Conservation (phyloP, 495 filamentous ascomycete species). For the Lichenothelia convexa region DNA sequence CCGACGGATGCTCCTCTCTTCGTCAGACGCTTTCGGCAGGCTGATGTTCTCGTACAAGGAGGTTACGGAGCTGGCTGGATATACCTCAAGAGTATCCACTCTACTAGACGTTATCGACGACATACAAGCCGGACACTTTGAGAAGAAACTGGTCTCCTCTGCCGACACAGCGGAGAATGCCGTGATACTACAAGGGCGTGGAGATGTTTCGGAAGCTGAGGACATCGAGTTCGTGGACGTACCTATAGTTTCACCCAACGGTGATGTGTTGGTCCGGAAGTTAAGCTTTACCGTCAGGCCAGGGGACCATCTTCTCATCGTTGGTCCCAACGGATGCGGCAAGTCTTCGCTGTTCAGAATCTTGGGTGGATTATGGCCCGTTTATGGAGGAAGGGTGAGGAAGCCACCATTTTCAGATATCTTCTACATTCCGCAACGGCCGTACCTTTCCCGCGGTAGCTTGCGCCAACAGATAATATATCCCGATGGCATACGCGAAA, state of each 20-base stretch:
- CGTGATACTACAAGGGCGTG: conserved; percentile 61
- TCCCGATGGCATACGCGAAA: conserved; percentile 72
- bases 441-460: conserved; percentile 75
- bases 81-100: conserved; percentile 78
- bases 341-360: conserved; percentile 94
- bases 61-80: conserved; percentile 85
- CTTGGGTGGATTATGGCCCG: conserved; percentile 93
- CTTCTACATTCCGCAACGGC: conserved; percentile 95
- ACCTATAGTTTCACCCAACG: conserved; percentile 94
- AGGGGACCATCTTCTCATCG: conserved; percentile 81
- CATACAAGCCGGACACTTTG: conserved; percentile 67
- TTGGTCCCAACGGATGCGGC: conserved; percentile 92
- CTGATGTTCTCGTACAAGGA: conserved; percentile 98
- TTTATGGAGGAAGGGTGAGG: conserved; percentile 81
- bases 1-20: conserved; percentile 70
- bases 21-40: conserved; percentile 88
- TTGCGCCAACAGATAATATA: conserved; percentile 94
- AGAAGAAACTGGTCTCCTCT: conserved; percentile 89
- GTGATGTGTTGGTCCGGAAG: conserved; percentile 67
- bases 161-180: conserved; percentile 60
- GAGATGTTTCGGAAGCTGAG: conserved; percentile 53
- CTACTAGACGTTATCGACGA: conserved; percentile 91
- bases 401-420: conserved; percentile 82
- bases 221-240: conserved; percentile 80
- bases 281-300: conserved; percentile 73